A percentile compares a stretch with the other conserved stretches of the same genome.
phyloP scores from a whole-genome alignment of 306 rosid species.

The Fragaria nilgerrensis region DNA sequence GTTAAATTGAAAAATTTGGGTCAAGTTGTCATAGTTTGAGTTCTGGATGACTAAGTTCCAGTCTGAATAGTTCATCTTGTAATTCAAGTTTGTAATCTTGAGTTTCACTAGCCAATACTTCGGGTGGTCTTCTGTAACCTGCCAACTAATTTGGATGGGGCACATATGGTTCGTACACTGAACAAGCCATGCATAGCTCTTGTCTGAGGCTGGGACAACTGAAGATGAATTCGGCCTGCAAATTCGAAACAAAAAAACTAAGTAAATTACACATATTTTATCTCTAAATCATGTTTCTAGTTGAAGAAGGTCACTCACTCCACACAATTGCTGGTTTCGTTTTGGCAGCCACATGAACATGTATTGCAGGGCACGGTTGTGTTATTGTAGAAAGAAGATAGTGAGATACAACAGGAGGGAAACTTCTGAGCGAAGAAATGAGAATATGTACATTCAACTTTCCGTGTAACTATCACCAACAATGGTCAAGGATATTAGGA shows the following conservation, averaged over 20 bases:
- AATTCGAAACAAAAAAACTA: not conserved
- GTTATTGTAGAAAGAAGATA: slow-evolving; percentile 76
- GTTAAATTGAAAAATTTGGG: slow-evolving; percentile 74
- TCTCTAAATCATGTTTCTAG: not conserved
- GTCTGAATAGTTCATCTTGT: slow-evolving; percentile 64
- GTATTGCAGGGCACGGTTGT: slow-evolving; percentile 66
- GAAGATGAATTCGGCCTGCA: slow-evolving; percentile 58
- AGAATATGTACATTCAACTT: slow-evolving; percentile 72
- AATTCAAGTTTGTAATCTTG: slow-evolving; percentile 75
- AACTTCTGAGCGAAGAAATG: slow-evolving; percentile 66
- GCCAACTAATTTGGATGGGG: slow-evolving; percentile 88
- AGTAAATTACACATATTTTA: not conserved
- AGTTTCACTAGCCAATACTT: slow-evolving; percentile 84
- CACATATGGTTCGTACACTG: slow-evolving; percentile 84
- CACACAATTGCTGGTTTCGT: slow-evolving; percentile 55
- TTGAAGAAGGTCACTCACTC: slow-evolving; percentile 39
- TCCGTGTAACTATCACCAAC: slow-evolving; percentile 81
- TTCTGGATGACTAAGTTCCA: slow-evolving; percentile 88
- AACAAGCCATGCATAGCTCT: slow-evolving; percentile 37
- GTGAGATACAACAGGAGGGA: slow-evolving; percentile 80
- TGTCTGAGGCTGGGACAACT: slow-evolving; percentile 40
- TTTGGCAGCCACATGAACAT: slow-evolving; percentile 80
- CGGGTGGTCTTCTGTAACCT: slow-evolving; percentile 63
- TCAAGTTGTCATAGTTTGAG: slow-evolving; percentile 74
- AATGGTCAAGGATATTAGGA: slow-evolving; percentile 2